Conservation (phyloP, 1,139 yeast genomes). For the Lodderomyces margitis region DNA sequence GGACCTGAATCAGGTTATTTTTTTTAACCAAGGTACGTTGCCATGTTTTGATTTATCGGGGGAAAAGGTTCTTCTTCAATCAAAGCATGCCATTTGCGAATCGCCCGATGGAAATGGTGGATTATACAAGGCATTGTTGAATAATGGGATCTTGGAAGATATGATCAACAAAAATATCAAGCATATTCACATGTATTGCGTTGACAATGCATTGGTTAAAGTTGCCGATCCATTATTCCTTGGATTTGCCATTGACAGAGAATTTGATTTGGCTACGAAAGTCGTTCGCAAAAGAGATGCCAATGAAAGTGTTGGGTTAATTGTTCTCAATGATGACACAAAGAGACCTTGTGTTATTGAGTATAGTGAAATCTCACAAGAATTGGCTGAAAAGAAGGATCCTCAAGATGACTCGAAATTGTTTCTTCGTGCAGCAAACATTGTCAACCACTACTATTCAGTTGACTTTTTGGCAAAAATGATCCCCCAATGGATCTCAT, state of each 20-base stretch:
- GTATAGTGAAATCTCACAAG: conserved; percentile 83
- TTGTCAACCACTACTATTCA: conserved; percentile 94
- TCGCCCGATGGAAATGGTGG: conserved; percentile 99
- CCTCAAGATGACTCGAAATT: conserved; percentile 53
- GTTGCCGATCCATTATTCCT: conserved; percentile 93
- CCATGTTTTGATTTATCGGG: conserved; percentile 86
- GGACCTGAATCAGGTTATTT: conserved; percentile 53
- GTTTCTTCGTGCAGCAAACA: conserved; percentile 89
- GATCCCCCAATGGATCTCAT: conserved; percentile 69
- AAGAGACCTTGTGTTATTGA: conserved; percentile 88
- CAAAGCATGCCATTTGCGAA: conserved; percentile 58
- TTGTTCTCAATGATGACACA: conserved; percentile 63
- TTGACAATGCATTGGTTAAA: conserved; percentile 87
- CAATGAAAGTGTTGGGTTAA: conserved; percentile 84
- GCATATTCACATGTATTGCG: conserved; percentile 96
- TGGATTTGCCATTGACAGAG: conserved; percentile 73
- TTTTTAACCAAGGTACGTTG: conserved; percentile 92
- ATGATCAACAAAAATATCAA: conserved; percentile 67
- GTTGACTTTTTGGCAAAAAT: conserved; percentile 60
- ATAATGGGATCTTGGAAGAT: conserved; percentile 66
- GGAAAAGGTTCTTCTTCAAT: conserved; percentile 60
- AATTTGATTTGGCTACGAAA: conserved; percentile 82
- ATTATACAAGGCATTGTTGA: conserved; percentile 75
- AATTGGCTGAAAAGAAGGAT: conserved; percentile 61
- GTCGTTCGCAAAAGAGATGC: conserved; percentile 93